Evolutionary conservation across 495 filamentous ascomycete species (phyloP), one percentile per base, ranked within the genome.

Genomic region (Amphirosellinia nigrospora): DNA sequence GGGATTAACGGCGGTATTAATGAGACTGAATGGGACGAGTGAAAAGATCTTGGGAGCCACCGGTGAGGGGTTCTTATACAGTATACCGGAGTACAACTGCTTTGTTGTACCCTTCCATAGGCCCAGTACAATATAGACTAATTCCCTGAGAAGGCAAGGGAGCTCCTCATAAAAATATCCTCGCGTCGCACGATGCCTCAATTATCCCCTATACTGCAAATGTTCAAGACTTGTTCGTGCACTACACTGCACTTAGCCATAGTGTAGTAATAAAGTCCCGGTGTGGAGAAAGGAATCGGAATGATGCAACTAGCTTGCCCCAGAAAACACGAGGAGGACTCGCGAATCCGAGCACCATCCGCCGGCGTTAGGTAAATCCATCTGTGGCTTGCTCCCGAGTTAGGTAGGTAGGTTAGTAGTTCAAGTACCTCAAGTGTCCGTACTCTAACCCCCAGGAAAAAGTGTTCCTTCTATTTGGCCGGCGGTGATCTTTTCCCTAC

Each of bases 1-100:
- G 30, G 55, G 55, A 58, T 58, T 34, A 58, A 58, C 10, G 23
- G 55, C 30, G 21, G 55, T 58, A 58, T 58, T 58, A 58, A 53
- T 36, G 55, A 58, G 55, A 32, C 10, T 19, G 16, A 58, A 36
- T 58, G 19, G 19, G 55, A 58, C 16, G 55, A 58, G 55, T 36
- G n/a, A 36, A 21, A 36, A 21, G 7, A 23, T 11, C 55, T 5
- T 8, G 4, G 32, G 55, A 34, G 32, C 32, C 13, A 34, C 55
- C 32, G 55, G 55, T 58, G 32, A 53, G 50, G 50, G 50, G 28
- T 58, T 36, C 28, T 21, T 36, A 58, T 58, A 19, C n/a, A n/a
- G n/a, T 36, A 58, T 19, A 58, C 53, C n/a, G n/a, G n/a, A n/a
- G n/a, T n/a, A n/a, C n/a, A n/a, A 34, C 30, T 58, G 55, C n/a